Evolutionary conservation across 306 rosid species (phyloP).

Genomic region (Clitoria ternatea): DNA sequence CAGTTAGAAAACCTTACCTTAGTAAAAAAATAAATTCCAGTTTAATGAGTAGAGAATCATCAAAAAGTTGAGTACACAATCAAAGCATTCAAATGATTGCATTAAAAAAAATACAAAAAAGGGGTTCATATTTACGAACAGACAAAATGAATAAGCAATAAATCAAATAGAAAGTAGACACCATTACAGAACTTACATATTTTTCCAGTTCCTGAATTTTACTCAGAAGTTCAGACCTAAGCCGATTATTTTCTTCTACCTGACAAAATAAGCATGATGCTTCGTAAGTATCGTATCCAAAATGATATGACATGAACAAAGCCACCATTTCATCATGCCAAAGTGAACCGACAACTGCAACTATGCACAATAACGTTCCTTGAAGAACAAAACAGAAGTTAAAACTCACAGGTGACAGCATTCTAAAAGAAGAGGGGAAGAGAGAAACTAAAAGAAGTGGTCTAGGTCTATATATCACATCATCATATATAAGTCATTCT

Average conservation of each 20-base stretch:
- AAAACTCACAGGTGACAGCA: not conserved
- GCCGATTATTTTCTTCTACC: constrained; percentile 72
- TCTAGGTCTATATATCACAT: not conserved
- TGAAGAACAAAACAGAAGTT: not conserved
- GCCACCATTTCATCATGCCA: not conserved
- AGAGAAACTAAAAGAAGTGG: not conserved
- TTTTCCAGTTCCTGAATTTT: constrained; percentile 59
- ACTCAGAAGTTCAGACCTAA: constrained; percentile 66
- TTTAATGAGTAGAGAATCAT: not conserved
- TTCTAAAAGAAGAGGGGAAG: not conserved
- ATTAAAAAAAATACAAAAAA: not conserved
- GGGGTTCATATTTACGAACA: not conserved
- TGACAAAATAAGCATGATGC: constrained; percentile 33
- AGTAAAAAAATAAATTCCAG: not conserved
- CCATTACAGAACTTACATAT: constrained; percentile 48
- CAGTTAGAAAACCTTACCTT: not conserved
- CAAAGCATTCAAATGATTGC: not conserved
- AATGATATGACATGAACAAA: constrained; percentile 7
- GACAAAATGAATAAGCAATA: not conserved
- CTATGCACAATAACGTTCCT: not conserved
- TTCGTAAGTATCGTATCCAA: constrained; percentile 18
- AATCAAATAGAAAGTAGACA: constrained; percentile 11
- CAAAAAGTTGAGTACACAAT: not conserved
- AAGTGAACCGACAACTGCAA: constrained; percentile 8
- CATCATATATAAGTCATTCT: not conserved